Conservation (phyloP, 108 stramenopile species). For the Tribonema minus region DNA sequence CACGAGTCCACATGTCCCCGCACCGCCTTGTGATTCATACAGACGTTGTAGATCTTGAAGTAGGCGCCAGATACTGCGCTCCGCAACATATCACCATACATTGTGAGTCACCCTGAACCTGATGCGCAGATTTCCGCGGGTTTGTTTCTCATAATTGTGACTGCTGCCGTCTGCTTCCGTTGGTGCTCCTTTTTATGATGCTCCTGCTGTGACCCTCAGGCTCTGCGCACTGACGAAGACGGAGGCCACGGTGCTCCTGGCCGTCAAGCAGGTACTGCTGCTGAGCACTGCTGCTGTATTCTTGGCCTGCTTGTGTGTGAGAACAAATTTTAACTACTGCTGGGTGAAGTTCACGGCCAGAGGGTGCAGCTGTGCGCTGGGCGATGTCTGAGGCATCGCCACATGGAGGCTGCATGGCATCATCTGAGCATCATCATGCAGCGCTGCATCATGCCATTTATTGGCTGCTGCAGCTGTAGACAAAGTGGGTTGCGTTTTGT, state of each 20-base stretch:
- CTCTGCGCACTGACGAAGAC: constrained; percentile 68
- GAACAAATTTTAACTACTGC: too few relatives aligned
- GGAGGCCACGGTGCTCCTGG: constrained; percentile 64
- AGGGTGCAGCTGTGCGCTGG: too few relatives aligned
- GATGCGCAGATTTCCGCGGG: neutral
- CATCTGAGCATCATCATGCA: neutral
- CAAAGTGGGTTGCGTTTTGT: too few relatives aligned
- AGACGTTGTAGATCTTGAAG: neutral
- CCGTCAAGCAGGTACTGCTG: constrained; percentile 68
- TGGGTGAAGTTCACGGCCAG: too few relatives aligned
- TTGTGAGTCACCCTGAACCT: neutral
- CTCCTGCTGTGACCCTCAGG: neutral
- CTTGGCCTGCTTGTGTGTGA: too few relatives aligned
- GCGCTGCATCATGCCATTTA: neutral
- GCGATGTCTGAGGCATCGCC: constrained; percentile 64
- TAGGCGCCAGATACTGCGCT: too few relatives aligned
- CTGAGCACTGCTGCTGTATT: neutral
- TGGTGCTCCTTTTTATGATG: neutral
- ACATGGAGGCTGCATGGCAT: constrained; percentile 29
- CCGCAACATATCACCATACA: neutral
- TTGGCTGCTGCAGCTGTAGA: too few relatives aligned
- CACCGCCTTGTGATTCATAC: neutral
- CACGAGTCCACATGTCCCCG: too few relatives aligned
- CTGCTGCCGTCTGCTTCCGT: neutral
- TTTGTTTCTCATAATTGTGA: neutral